Evolutionary conservation across 345 rosid genomes (phyloP).

Genomic region (Gossypium ekmanianum): DNA sequence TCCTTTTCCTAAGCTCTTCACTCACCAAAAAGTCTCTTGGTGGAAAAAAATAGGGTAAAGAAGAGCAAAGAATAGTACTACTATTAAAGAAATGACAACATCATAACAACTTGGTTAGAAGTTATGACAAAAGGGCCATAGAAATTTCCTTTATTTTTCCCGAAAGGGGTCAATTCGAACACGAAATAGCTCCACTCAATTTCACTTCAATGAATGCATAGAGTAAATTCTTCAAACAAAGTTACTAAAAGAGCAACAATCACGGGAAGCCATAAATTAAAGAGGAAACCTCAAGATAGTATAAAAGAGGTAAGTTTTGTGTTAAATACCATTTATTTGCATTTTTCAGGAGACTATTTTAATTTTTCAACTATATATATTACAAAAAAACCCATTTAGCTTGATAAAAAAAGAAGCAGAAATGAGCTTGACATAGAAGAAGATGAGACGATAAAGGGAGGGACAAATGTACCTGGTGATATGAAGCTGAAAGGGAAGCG

Average conservation of each 20-base stretch:
- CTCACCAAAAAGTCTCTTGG: conserved; percentile 4
- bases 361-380: background rate
- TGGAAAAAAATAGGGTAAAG: background rate
- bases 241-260: background rate
- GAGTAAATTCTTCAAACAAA: conserved; percentile 5
- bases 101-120: conserved; percentile 13
- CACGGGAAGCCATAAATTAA: background rate
- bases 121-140: background rate
- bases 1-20: conserved; percentile 7
- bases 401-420: background rate
- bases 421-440: background rate
- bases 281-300: background rate
- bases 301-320: background rate
- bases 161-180: background rate
- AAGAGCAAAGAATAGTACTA: conserved; percentile 8
- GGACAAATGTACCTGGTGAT: conserved; percentile 18
- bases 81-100: conserved; percentile 14
- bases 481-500: conserved; percentile 12
- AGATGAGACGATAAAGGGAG: conserved; percentile 1
- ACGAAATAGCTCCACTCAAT: conserved; percentile 7
- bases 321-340: background rate
- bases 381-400: background rate
- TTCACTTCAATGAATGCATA: conserved; percentile 9
- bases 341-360: background rate
- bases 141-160: background rate